A percentile compares a stretch with the other conserved stretches of the same genome.
Conservation (phyloP, 1,139 yeast species). For the Saccharomyces hybrid region DNA sequence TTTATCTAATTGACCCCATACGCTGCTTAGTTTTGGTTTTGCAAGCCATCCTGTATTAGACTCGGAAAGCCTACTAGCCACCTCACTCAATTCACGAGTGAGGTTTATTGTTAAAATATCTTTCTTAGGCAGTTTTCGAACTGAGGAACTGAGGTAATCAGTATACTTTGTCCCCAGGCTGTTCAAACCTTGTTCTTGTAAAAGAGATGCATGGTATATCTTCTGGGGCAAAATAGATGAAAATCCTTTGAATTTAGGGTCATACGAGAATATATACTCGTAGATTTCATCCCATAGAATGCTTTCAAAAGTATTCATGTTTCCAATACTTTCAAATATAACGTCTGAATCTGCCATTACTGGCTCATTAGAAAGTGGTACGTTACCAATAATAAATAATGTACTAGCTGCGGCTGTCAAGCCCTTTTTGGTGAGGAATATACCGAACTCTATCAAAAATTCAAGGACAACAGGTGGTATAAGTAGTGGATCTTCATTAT, state of each 20-base stretch:
- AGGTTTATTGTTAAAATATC: constrained; percentile 17
- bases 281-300: constrained; percentile 47
- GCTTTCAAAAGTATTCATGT: constrained; percentile 22
- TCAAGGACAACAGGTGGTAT: constrained; percentile 37
- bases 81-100: constrained; percentile 16
- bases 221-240: constrained; percentile 22
- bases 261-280: constrained; percentile 38
- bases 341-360: constrained; percentile 19
- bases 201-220: constrained; percentile 25
- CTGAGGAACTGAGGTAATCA: constrained; percentile 16
- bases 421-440: constrained; percentile 38
- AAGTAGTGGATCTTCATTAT: constrained; percentile 1
- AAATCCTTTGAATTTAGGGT: constrained; percentile 19
- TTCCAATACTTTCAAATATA: constrained; percentile 22
- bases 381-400: constrained; percentile 43
- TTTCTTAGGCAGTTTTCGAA: constrained; percentile 22
- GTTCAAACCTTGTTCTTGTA: constrained; percentile 25
- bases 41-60: constrained; percentile 38
- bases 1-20: constrained; percentile 81
- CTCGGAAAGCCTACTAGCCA: constrained; percentile 22
- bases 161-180: constrained; percentile 26
- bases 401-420: constrained; percentile 38
- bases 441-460: constrained; percentile 50
- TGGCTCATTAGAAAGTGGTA: constrained; percentile 35
- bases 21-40: constrained; percentile 72